Conservation (phyloP, 2,329 filamentous ascomycete genomes). For the Pseudogymnoascus sp. region DNA sequence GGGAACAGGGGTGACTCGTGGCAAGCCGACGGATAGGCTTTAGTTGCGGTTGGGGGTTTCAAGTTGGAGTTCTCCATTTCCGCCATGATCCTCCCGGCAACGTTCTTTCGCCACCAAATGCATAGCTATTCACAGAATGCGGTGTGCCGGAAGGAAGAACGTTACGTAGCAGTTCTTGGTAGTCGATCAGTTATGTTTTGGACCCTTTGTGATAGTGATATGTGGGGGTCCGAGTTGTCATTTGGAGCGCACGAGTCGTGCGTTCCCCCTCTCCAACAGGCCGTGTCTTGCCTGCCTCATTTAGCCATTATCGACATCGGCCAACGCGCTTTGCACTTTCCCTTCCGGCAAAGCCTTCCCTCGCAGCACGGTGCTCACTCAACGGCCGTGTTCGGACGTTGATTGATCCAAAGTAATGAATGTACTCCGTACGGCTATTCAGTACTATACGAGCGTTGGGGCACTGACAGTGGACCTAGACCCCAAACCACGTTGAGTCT, state of each 20-base stretch:
- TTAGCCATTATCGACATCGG: slow-evolving; percentile 1
- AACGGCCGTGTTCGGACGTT: neutral
- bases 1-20: neutral
- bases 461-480: slow-evolving; percentile 6
- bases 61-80: neutral
- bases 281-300: neutral
- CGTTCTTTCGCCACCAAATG: neutral
- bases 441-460: neutral
- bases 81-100: neutral
- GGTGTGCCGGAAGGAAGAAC: neutral
- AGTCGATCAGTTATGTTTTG: neutral
- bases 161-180: slow-evolving; percentile 1
- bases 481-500: neutral
- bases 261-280: neutral
- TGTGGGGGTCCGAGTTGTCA: neutral
- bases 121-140: neutral
- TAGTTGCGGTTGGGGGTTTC: slow-evolving; percentile 1
- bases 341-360: too few species aligned
- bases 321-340: neutral
- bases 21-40: slow-evolving; percentile 2
- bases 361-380: neutral
- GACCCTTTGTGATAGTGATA: neutral
- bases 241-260: neutral
- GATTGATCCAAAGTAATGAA: neutral
- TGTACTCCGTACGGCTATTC: neutral